Evolutionary conservation across 768 basidiomycete species (phyloP), one percentile per base, ranked within the genome.

Genomic region (Termitomyces sp.): DNA sequence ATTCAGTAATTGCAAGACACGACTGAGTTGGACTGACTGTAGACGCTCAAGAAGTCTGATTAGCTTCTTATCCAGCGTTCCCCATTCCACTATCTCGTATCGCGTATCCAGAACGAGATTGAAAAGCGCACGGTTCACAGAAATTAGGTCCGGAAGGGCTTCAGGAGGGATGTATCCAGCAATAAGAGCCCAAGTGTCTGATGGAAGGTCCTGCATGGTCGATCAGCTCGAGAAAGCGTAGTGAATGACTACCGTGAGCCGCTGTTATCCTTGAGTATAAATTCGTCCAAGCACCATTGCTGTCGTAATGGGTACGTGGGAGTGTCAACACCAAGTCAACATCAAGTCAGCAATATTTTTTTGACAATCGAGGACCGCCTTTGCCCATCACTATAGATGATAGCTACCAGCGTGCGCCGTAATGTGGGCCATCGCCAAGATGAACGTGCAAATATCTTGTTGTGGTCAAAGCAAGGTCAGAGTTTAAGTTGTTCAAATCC

Each of bases 131-230:
- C 73, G 68, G 57, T 77, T 77, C n/a, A 79, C 64, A 0, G 71
- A 73, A n/a, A 71, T 69, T 24, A 71, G 64, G 22, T 57, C 50
- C 18, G 60, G 35, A 20, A 64, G 64, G 15, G 66, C 49, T 38
- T 28, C 15, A n/a, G n/a, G 20, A 2, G 62, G 60, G 12, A 75
- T 13, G 50, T 66, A 64, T 18, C 60, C 51, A 22, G 70, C 67
- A 40, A 78, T 65, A 42, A 70, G 56, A 35, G 67, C 66, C 77
- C 77, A 79, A 33, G 76, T 64, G 51, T 77, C 75, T 20, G 68
- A 68, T 24, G 76, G 74, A 11, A 76, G 54, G n/a, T 65, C 67
- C 28, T 54, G 49, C 63, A 68, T 65, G 32, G 33, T 7, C 18
- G 38, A 38, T 38, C 22, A 53, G 16, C 36, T 36, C 35, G 36